Conservation (phyloP, 2,329 filamentous ascomycete genomes). For the Cordyceps javanica region DNA sequence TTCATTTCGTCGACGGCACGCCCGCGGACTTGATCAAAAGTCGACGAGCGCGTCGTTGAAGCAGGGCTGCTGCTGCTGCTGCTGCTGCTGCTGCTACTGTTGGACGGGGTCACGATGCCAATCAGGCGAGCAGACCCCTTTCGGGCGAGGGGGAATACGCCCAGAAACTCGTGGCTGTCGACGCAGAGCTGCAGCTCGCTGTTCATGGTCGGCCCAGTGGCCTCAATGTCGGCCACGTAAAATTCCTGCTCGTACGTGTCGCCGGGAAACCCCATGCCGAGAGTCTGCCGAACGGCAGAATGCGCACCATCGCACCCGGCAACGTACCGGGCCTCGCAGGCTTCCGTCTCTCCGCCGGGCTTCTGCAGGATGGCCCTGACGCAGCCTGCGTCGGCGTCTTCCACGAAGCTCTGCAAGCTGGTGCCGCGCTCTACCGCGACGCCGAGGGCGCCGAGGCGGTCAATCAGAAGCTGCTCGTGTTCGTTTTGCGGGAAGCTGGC, state of each 20-base stretch:
- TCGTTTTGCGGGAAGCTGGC: slow-evolving; percentile 3
- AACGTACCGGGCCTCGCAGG: neutral
- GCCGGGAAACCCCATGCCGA: slow-evolving; percentile 1
- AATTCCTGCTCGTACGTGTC: slow-evolving; percentile 9
- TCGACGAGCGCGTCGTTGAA: neutral
- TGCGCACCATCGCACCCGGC: slow-evolving; percentile 12
- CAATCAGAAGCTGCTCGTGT: slow-evolving; percentile 3
- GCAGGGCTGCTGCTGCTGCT: too few relatives aligned
- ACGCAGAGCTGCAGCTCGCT: slow-evolving; percentile 9
- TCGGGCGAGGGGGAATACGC: neutral
- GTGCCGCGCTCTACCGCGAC: slow-evolving; percentile 2
- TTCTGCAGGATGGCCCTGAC: neutral
- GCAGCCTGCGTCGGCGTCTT: neutral
- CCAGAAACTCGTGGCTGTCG: slow-evolving; percentile 9
- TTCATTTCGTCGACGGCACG: slow-evolving; percentile 5
- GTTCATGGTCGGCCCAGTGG: slow-evolving; percentile 6
- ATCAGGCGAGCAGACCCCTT: slow-evolving; percentile 1
- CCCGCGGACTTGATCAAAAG: slow-evolving; percentile 7
- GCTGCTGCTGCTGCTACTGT: too few relatives aligned
- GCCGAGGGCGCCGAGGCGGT: neutral
- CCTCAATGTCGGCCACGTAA: slow-evolving; percentile 13
- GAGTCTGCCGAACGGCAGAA: neutral
- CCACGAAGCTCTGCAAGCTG: neutral
- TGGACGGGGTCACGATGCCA: neutral
- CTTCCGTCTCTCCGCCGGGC: neutral